Percentiles rank a stretch among this genome's conserved stretches.
Conservation (phyloP, 768 basidiomycete genomes). For the Auricularia cornea region DNA sequence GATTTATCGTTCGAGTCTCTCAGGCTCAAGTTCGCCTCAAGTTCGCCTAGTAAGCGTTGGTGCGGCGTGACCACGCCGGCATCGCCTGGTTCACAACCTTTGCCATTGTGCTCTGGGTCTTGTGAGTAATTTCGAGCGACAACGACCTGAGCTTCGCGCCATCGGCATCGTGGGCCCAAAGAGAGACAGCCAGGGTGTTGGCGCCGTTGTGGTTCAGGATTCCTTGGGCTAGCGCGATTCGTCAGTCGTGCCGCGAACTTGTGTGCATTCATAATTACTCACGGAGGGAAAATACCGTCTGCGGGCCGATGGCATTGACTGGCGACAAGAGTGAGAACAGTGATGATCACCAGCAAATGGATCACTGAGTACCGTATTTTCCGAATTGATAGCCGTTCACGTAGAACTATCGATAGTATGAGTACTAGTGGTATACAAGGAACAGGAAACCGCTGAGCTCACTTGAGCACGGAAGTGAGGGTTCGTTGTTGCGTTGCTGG, state of each 20-base stretch:
- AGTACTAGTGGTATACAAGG: no score
- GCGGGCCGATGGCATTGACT: neutral
- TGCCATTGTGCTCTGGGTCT: neutral
- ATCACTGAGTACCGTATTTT: slow-evolving; percentile 7
- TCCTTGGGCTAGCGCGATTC: slow-evolving; percentile 60
- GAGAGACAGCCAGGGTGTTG: slow-evolving; percentile 40
- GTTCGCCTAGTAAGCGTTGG: neutral
- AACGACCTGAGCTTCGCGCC: slow-evolving; percentile 38
- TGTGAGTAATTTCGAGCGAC: slow-evolving; percentile 14
- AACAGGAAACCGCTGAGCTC: no score
- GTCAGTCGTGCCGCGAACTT: no score
- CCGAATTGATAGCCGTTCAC: slow-evolving; percentile 49
- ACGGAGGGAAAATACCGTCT: slow-evolving; percentile 13
- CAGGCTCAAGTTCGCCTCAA: no score
- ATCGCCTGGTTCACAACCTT: neutral
- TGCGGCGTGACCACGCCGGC: neutral
- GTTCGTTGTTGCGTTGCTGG: slow-evolving; percentile 40
- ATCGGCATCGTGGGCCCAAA: slow-evolving; percentile 39
- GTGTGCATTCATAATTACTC: no score
- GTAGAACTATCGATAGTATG: slow-evolving; percentile 29
- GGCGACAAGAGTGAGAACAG: neutral
- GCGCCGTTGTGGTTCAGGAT: slow-evolving; percentile 62
- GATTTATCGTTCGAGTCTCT: no score
- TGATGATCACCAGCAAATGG: neutral
- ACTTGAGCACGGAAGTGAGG: slow-evolving; percentile 50